These are phyloP conservation scores for Ceratobasidium sp. DNA, from an alignment of 1,284 basidiomycete species.

Conservation along the genomic window DNA sequence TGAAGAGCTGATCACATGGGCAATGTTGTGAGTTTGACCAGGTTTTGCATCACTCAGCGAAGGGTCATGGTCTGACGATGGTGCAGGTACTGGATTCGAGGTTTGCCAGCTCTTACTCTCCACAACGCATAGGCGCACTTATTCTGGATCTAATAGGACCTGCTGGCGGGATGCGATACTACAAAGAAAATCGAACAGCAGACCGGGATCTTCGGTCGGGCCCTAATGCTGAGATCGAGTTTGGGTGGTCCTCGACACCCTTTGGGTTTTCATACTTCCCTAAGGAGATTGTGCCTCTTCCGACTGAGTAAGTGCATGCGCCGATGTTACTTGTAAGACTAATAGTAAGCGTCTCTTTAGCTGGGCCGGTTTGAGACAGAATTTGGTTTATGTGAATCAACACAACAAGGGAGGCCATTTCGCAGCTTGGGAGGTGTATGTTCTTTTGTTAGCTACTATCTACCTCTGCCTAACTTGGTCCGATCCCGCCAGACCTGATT, in stretches of 20 bases:
- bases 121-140: neutral
- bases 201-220: conserved; percentile 15
- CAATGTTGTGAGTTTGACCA: conserved; percentile 45
- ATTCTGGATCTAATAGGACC: no score
- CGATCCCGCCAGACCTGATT: conserved; percentile 46
- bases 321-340: neutral
- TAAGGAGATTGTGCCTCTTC: conserved; percentile 45
- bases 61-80: neutral
- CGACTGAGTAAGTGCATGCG: conserved; percentile 47
- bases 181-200: conserved; percentile 48
- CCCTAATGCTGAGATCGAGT: conserved; percentile 38
- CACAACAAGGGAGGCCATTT: conserved; percentile 50
- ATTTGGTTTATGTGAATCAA: conserved; percentile 46
- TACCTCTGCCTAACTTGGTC: neutral
- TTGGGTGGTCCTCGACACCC: conserved; percentile 44
- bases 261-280: conserved; percentile 48
- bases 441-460: neutral
- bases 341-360: conserved; percentile 8
- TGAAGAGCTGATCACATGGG: conserved; percentile 50
- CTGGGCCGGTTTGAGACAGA: conserved; percentile 48
- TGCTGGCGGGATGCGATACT: conserved; percentile 44
- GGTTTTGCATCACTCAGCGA: no score
- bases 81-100: conserved; percentile 34
- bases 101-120: neutral
- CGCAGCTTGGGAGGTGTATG: conserved; percentile 50